Evolutionary conservation across 768 basidiomycete genomes (phyloP).

Genomic region (Russula brevipes): DNA sequence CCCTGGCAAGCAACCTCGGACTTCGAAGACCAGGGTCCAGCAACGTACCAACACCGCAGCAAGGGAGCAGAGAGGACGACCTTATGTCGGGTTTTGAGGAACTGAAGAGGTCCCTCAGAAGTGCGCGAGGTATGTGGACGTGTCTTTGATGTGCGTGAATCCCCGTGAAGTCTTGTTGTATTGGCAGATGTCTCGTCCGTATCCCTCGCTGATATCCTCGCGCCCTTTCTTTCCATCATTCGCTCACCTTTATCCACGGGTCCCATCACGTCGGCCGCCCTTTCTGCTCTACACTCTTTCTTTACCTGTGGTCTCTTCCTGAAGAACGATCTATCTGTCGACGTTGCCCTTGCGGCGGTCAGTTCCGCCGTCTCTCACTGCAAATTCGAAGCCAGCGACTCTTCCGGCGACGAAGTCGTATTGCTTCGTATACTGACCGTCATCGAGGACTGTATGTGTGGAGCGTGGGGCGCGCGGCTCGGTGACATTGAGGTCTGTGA

Average conservation of each 20-base stretch:
- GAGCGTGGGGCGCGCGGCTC: constrained; percentile 60
- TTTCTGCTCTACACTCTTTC: constrained; percentile 83
- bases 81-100: constrained; percentile 89
- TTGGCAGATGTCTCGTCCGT: constrained; percentile 52
- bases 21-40: constrained; percentile 54
- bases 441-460: constrained; percentile 77
- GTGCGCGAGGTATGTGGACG: constrained; percentile 51
- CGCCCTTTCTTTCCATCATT: constrained; percentile 90
- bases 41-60: constrained; percentile 41
- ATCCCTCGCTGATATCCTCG: constrained; percentile 59
- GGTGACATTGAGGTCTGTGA: constrained; percentile 96
- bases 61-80: constrained; percentile 66
- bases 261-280: constrained; percentile 92
- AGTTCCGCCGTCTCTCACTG: constrained; percentile 91
- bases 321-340: constrained; percentile 49
- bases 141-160: neutral
- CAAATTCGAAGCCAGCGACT: constrained; percentile 96
- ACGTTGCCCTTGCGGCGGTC: constrained; percentile 69
- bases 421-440: constrained; percentile 87
- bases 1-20: constrained; percentile 69
- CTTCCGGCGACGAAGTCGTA: constrained; percentile 96
- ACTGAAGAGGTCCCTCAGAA: constrained; percentile 67
- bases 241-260: constrained; percentile 93
- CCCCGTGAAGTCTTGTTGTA: neutral
- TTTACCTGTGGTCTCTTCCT: constrained; percentile 74